Evolutionary conservation across 1,284 basidiomycete genomes (phyloP), one percentile per base, ranked within the genome.

Genomic region (Cutaneotrichosporon dermatis): DNA sequence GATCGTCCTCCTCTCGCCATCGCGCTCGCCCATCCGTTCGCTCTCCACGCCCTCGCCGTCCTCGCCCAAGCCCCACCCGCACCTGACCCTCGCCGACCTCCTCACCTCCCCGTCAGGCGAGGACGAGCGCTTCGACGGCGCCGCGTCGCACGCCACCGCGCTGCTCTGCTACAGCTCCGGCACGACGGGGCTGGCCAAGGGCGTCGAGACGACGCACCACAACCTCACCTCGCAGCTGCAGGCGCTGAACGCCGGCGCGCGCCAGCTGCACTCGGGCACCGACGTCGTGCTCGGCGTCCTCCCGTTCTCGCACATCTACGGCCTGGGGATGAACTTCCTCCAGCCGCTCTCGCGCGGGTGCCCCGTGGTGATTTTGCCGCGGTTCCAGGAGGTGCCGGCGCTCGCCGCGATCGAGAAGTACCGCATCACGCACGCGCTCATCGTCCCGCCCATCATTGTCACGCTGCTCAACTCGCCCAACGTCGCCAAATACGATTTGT

Each of bases 381-480:
- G 83, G 13, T 94, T 92, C 75, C 70, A 73, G 43, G 73, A 76
- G 44, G 61, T 68, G 5, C 51, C 68, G 13, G 87, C 92, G 61
- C 85, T 91, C 1, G 80, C 81, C 6, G 77, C 81, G 35, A 92
- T 90, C 68, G 87, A 88, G 69, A 41, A 81, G 62, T 89, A 88
- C 79, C 82, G 80, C 57, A 81, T 86, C 55, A 87, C 87, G 0
- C 76, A 79, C 43, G 71, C 82, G 0, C 78, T 91, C 7, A 82
- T 94, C 51, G 92, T 94, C 0, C 92, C 93, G 0, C 92, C 92
- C 0, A 86, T 96, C 50, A 79, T 92, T 4, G 85, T 95, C 36
- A 70, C 69, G 15, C 62, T 79, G 42, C 65, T 76, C 46, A 65
- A 80, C 61, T 77, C 77, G 46, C 72, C 76, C 80, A 85, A 83